These are phyloP conservation scores for Trichoderma reesei DNA, from an alignment of 495 filamentous ascomycete genomes.

Conservation along the genomic window DNA sequence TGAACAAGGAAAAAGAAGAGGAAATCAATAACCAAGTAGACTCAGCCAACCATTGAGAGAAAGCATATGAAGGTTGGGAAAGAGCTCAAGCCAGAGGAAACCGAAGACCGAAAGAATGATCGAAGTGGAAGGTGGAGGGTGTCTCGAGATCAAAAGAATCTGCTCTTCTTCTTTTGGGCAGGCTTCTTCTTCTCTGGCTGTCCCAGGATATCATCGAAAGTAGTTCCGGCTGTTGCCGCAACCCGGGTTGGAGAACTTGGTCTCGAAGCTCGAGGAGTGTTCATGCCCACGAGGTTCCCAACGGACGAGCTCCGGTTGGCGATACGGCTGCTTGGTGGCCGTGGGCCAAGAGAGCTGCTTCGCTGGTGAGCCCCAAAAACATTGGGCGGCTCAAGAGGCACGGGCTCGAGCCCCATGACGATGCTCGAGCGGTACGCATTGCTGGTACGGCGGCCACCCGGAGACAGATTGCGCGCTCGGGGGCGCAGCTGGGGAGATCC, in stretches of 20 bases:
- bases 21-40: not conserved
- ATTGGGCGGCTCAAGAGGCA: constrained; percentile 14
- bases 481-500: constrained; percentile 25
- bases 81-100: not conserved
- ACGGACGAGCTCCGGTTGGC: constrained; percentile 22
- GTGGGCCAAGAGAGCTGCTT: constrained; percentile 20
- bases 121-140: not conserved
- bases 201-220: constrained; percentile 14
- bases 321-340: constrained; percentile 17
- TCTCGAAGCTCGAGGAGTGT: constrained; percentile 13
- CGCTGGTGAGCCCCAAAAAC: constrained; percentile 14
- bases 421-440: constrained; percentile 34
- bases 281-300: constrained; percentile 16
- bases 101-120: not conserved
- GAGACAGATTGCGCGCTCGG: constrained; percentile 24
- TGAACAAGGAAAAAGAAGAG: not conserved
- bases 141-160: constrained; percentile 4
- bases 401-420: constrained; percentile 36
- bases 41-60: not conserved
- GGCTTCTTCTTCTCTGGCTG: not conserved
- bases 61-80: not conserved
- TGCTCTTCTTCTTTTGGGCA: constrained; percentile 11
- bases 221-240: constrained; percentile 3
- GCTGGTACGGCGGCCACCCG: constrained; percentile 12
- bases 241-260: not conserved